A percentile compares a stretch with the other conserved stretches of the same genome.
Conservation (phyloP, 345 rosid species). For the Camelina sativa region DNA sequence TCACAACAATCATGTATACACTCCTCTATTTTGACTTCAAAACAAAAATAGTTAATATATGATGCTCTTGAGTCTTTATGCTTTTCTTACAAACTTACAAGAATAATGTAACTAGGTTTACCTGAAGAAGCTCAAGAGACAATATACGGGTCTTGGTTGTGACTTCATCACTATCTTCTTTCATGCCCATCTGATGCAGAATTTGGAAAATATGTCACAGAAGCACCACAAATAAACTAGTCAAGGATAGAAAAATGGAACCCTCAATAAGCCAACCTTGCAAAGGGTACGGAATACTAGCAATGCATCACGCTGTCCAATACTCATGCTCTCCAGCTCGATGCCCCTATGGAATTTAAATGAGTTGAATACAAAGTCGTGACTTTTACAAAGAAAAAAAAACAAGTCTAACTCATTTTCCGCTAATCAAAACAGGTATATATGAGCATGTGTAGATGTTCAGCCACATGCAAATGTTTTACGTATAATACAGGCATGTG, state of each 20-base stretch:
- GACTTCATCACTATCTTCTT: conserved; percentile 95
- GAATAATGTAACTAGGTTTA: conserved; percentile 41
- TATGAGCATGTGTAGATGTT: conserved; percentile 12
- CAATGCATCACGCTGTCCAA: conserved; percentile 93
- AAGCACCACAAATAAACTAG: conserved; percentile 38
- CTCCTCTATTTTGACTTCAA: conserved; percentile 2
- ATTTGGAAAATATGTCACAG: conserved; percentile 29
- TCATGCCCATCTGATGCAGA: conserved; percentile 90
- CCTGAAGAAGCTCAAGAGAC: conserved; percentile 99
- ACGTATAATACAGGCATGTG: conserved; percentile 18
- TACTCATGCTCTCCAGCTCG: conserved; percentile 94
- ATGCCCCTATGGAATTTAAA: conserved; percentile 63
- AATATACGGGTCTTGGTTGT: conserved; percentile 87
- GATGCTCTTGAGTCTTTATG: conserved; percentile 21
- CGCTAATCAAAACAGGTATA: conserved; percentile 14
- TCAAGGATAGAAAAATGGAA: conserved; percentile 29
- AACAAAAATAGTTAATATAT: background rate
- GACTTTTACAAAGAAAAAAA: conserved; percentile 9
- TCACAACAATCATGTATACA: background rate
- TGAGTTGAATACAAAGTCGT: conserved; percentile 19
- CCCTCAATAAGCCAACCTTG: conserved; percentile 65
- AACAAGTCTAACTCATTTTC: conserved; percentile 22
- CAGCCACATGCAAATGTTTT: background rate
- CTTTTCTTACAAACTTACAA: conserved; percentile 25
- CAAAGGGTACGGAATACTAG: conserved; percentile 96